Conservation (phyloP, 352 stramenopile genomes). For the Phytophthora boehmeriae region DNA sequence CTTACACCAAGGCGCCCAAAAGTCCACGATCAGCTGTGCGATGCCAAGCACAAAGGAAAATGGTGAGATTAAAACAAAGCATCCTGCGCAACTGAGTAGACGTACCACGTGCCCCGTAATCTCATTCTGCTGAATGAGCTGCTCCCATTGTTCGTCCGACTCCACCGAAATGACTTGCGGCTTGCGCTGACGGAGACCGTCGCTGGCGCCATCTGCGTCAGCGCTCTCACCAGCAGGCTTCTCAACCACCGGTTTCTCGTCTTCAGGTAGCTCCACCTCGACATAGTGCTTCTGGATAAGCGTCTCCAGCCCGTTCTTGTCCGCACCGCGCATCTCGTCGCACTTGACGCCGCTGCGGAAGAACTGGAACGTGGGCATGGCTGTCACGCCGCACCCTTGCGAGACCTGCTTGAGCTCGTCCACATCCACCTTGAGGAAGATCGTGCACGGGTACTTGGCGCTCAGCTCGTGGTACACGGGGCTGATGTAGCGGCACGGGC, state of each 20-base stretch:
- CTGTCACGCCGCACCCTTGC: constrained; percentile 72
- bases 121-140: constrained; percentile 54
- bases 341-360: constrained; percentile 91
- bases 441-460: constrained; percentile 80
- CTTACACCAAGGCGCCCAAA: constrained; percentile 87
- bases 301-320: constrained; percentile 62
- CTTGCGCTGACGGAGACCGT: constrained; percentile 70
- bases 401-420: constrained; percentile 72
- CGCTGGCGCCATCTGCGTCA: constrained; percentile 4
- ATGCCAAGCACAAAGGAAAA: constrained; percentile 3
- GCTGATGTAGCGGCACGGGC: constrained; percentile 86
- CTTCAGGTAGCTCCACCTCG: constrained; percentile 71
- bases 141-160: constrained; percentile 59
- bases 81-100: constrained; percentile 6
- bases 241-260: constrained; percentile 49
- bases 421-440: constrained; percentile 92
- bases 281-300: constrained; percentile 80
- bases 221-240: constrained; percentile 17
- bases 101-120: constrained; percentile 50
- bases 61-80: not conserved
- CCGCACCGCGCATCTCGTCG: constrained; percentile 88
- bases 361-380: constrained; percentile 97
- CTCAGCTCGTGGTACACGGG: constrained; percentile 87
- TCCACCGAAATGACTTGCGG: constrained; percentile 47
- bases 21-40: constrained; percentile 80